A percentile compares a stretch with the other conserved stretches of the same genome.
These are phyloP conservation scores for Gossypium thurberi DNA, from an alignment of 345 rosid species.

Conservation along the genomic window DNA sequence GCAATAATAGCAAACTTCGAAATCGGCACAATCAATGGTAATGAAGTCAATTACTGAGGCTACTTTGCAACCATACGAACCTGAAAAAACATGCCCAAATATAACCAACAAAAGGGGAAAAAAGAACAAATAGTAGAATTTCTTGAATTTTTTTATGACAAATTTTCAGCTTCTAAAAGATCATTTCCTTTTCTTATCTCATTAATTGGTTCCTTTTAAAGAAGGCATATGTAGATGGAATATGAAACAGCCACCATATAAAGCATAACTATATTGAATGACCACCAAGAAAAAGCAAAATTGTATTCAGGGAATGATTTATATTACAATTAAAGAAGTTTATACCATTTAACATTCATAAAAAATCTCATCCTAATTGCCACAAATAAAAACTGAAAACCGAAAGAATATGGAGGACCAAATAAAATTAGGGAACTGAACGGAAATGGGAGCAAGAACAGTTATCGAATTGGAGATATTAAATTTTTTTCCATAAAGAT, in stretches of 20 bases:
- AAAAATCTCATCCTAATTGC: neutral
- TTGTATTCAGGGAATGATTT: neutral
- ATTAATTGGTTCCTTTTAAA: neutral
- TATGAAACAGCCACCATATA: neutral
- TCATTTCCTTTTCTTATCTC: neutral
- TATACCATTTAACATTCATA: neutral
- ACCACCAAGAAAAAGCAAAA: neutral
- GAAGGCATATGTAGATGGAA: neutral
- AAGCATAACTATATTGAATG: neutral
- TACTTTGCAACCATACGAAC: neutral
- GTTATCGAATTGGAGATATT: neutral
- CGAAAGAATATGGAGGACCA: neutral
- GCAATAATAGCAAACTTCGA: conserved; percentile 12
- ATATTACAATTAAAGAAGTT: neutral
- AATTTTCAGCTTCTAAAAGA: neutral
- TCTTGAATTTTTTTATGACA: neutral
- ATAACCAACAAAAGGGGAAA: neutral
- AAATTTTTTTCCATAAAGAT: neutral
- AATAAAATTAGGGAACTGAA: neutral
- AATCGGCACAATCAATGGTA: neutral
- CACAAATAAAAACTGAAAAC: neutral
- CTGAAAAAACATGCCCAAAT: neutral
- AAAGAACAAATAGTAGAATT: neutral
- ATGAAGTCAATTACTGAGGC: neutral
- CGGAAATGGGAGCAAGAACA: neutral